These are phyloP conservation scores for Fusarium robinianum DNA, from an alignment of 2,329 filamentous ascomycete genomes.

Conservation along the genomic window DNA sequence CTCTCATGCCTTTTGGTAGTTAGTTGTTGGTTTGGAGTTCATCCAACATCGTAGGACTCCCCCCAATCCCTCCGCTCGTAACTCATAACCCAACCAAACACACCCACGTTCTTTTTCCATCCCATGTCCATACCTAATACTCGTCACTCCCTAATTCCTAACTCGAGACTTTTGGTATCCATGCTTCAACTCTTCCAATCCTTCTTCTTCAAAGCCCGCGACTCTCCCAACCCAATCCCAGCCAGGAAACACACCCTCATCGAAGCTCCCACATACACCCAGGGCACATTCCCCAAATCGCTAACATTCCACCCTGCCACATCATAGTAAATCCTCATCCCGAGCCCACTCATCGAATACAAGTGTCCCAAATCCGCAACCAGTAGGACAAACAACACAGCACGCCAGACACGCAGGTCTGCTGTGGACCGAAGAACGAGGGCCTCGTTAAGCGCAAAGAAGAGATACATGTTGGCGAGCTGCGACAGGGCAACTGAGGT, in stretches of 20 bases:
- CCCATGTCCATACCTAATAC: too few relatives aligned
- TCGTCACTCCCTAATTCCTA: conserved; percentile 6
- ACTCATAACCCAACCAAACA: too few relatives aligned
- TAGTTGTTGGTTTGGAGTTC: too few relatives aligned
- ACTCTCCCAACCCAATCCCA: conserved; percentile 55
- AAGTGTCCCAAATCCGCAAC: conserved; percentile 79
- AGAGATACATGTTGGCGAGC: conserved; percentile 76
- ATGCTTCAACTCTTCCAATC: conserved; percentile 23
- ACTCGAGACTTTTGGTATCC: background rate
- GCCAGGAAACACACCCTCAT: conserved; percentile 63
- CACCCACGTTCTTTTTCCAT: too few relatives aligned
- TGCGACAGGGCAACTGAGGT: conserved; percentile 73
- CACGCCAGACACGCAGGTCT: conserved; percentile 71
- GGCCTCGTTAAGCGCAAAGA: conserved; percentile 78
- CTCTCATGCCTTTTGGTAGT: too few relatives aligned
- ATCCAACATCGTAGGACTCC: too few relatives aligned
- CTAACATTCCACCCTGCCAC: conserved; percentile 67
- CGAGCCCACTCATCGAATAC: conserved; percentile 65
- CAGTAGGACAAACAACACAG: conserved; percentile 68
- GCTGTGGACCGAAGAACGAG: conserved; percentile 71
- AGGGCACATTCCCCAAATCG: conserved; percentile 69
- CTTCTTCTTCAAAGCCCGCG: conserved; percentile 33
- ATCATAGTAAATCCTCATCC: conserved; percentile 66
- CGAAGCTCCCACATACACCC: conserved; percentile 68
- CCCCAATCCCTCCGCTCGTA: conserved; percentile 2